Evolutionary conservation across 2,329 filamentous ascomycete species (phyloP).

Genomic region (Hypomyces rosellus): DNA sequence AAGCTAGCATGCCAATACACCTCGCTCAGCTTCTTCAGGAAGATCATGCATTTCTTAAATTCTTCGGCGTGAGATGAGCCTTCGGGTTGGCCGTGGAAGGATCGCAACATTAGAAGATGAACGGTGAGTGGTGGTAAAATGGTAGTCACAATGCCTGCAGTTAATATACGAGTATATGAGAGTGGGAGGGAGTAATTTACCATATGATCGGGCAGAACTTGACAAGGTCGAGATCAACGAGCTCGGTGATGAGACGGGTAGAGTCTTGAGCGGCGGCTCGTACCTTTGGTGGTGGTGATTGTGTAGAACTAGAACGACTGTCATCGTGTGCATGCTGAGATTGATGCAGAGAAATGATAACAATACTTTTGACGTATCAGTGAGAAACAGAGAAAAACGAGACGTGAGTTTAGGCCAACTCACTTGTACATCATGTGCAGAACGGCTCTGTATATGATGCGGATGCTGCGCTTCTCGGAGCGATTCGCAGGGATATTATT

Average conservation of each 20-base stretch:
- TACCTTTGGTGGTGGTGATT: conserved; percentile 7
- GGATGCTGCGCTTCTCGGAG: conserved; percentile 6
- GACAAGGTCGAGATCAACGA: conserved; percentile 13
- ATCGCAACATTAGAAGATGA: conserved; percentile 13
- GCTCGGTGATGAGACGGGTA: conserved; percentile 10
- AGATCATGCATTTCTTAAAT: conserved; percentile 14
- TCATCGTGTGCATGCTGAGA: conserved; percentile 6
- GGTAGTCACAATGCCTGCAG: conserved; percentile 12
- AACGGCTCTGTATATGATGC: conserved; percentile 4
- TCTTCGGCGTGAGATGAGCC: conserved; percentile 1
- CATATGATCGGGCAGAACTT: conserved; percentile 15
- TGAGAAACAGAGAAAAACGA: background rate
- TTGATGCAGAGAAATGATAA: conserved; percentile 5
- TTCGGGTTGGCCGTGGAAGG: background rate
- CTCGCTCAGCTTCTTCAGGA: conserved; percentile 13
- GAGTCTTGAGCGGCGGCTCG: conserved; percentile 13
- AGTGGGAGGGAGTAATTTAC: conserved; percentile 1
- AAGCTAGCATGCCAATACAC: conserved; percentile 18
- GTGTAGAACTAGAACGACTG: conserved; percentile 1
- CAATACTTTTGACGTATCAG: conserved; percentile 1
- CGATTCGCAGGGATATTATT: background rate
- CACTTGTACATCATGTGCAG: conserved; percentile 11
- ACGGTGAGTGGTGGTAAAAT: conserved; percentile 15
- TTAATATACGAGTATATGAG: background rate
- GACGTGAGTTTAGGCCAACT: background rate